Evolutionary conservation across 169 alveolate species (phyloP), one percentile per base, ranked within the genome.

Genomic region (Eimeria praecox): DNA sequence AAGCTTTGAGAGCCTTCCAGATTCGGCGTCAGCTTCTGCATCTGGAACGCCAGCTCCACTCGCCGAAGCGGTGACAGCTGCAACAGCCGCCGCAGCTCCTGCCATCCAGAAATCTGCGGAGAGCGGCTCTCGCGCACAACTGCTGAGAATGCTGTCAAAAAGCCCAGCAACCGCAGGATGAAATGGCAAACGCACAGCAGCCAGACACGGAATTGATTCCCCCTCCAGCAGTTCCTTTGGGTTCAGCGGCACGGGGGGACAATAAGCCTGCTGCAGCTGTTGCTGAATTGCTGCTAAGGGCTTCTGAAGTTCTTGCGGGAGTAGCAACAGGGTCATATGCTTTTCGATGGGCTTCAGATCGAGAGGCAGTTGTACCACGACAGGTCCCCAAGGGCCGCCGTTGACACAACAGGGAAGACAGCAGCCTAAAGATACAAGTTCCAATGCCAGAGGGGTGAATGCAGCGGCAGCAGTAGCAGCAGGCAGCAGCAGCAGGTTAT

Each of bases 381-480:
- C 44, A 49, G 93, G 93, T n/a, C 78, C 83, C 93, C 93, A 86
- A 14, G 93, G 83, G 38, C 93, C 93, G 18, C 93, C 93, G 33
- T 86, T 14, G n/a, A 8, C 27, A 62, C 93, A 86, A 35, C 93
- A 86, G 14, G 93, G 93, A n/a, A 86, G 93, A 10, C 78, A 86
- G 49, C 62, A 40, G 42, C 93, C 93, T 40, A 86, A 62, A 44
- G 64, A 62, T 5, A 40, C 64, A 8, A 86, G 62, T 35, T 30
- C 42, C 46, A 30, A 8, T 24, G 93, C 93, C 62, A 86, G 83
- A 24, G 82, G 44, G 40, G 46, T 24, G 59, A 86, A 86, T 46
- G 93, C 78, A 38, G 56, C 78, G 12, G 80, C 93, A 62, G 93
- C 93, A 59, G 82, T 82, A 24, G 93, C 80, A 62, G 93, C 82